These are phyloP conservation scores for Didymella glomerata DNA, from an alignment of 2,329 filamentous ascomycete genomes.

Conservation along the genomic window DNA sequence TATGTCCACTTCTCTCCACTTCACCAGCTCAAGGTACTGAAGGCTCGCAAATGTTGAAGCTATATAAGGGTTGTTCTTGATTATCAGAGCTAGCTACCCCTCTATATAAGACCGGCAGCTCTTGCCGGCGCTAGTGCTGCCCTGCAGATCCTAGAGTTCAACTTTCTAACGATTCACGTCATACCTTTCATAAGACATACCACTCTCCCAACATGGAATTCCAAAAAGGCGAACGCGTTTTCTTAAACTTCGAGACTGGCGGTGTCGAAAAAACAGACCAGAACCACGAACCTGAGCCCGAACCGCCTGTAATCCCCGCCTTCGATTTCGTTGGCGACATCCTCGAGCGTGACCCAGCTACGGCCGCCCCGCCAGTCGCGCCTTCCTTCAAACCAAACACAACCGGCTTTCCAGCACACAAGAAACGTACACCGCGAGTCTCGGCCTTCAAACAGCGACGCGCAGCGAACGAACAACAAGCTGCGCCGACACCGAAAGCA, in stretches of 20 bases:
- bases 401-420: conserved; percentile 88
- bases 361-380: conserved; percentile 69
- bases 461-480: conserved; percentile 42
- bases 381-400: conserved; percentile 64
- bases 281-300: conserved; percentile 20
- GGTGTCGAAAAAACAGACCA: conserved; percentile 54
- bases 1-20: background rate
- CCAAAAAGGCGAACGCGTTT: conserved; percentile 67
- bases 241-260: conserved; percentile 66
- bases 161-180: conserved; percentile 12
- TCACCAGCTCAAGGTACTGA: background rate
- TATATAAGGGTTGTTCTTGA: background rate
- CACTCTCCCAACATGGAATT: conserved; percentile 50
- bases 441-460: conserved; percentile 84
- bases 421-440: conserved; percentile 70
- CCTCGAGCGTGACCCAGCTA: conserved; percentile 72
- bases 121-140: conserved; percentile 21
- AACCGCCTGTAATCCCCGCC: conserved; percentile 29
- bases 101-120: background rate
- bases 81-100: background rate
- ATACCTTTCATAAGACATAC: background rate
- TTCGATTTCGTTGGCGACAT: conserved; percentile 76
- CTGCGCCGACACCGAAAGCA: conserved; percentile 19
- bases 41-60: background rate
- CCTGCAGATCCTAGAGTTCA: conserved; percentile 16